A percentile compares a stretch with the other conserved stretches of the same genome.
phyloP scores from a whole-genome alignment of 1,284 basidiomycete genomes.

The Cutaneotrichosporon cutaneum region DNA sequence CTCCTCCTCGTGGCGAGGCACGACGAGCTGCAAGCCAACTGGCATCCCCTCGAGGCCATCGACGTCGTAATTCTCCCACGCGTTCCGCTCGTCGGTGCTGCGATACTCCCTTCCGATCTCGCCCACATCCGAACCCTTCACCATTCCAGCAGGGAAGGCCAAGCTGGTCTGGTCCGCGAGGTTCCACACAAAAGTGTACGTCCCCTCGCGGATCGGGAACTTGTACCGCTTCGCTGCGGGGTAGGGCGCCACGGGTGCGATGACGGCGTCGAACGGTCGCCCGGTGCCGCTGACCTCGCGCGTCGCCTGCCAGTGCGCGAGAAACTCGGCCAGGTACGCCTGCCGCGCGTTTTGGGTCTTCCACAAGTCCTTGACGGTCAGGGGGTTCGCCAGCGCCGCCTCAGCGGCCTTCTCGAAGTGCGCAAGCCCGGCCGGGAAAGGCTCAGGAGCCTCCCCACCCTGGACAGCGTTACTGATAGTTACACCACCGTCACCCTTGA shows the following conservation, averaged over 20 bases:
- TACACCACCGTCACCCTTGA: conserved; percentile 23
- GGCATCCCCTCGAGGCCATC: conserved; percentile 61
- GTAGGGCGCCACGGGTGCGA: conserved; percentile 16
- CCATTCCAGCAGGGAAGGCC: conserved; percentile 63
- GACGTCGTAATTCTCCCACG: conserved; percentile 59
- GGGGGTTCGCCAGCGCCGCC: conserved; percentile 4
- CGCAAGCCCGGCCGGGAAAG: conserved; percentile 18
- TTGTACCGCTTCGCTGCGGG: conserved; percentile 15
- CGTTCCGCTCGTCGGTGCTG: conserved; percentile 54
- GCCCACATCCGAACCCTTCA: conserved; percentile 38
- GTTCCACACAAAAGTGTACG: conserved; percentile 25
- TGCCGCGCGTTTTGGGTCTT: conserved; percentile 17
- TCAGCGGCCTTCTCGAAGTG: conserved; percentile 10
- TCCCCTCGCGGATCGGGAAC: conserved; percentile 13
- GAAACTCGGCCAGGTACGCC: conserved; percentile 16
- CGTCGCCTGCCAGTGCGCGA: conserved; percentile 13
- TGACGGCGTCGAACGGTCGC: conserved; percentile 23
- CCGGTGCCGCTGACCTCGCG: conserved; percentile 16
- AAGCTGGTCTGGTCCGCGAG: conserved; percentile 61
- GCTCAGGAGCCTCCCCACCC: conserved; percentile 17
- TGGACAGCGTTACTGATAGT: conserved; percentile 2
- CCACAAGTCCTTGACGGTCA: conserved; percentile 21
- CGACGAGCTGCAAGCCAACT: conserved; percentile 64
- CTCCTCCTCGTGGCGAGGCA: conserved; percentile 55
- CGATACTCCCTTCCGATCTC: conserved; percentile 37